phyloP scores from a whole-genome alignment of 208 protist species.

The Trypanosoma caninum region DNA sequence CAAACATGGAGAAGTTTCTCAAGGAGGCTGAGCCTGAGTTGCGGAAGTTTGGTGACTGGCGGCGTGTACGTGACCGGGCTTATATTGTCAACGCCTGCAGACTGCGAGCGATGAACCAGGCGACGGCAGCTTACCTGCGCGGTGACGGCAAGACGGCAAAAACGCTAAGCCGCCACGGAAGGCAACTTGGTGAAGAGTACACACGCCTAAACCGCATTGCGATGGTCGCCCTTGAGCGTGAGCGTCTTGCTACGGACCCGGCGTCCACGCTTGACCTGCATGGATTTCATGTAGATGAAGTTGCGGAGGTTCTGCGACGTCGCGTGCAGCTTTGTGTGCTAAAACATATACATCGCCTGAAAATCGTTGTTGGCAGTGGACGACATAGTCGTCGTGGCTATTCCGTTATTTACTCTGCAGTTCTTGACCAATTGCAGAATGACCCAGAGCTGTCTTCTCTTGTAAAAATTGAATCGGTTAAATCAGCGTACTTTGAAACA shows the following conservation, averaged over 20 bases:
- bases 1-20: slow-evolving; percentile 36
- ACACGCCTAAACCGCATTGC: slow-evolving; percentile 70
- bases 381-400: slow-evolving; percentile 58
- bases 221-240: slow-evolving; percentile 76
- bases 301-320: slow-evolving; percentile 58
- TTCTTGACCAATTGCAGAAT: slow-evolving; percentile 34
- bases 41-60: slow-evolving; percentile 63
- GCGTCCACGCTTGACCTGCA: slow-evolving; percentile 70
- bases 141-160: slow-evolving; percentile 52
- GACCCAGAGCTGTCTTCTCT: slow-evolving; percentile 30
- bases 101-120: slow-evolving; percentile 49
- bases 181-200: slow-evolving; percentile 64
- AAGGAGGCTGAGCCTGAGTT: slow-evolving; percentile 36
- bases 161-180: slow-evolving; percentile 50
- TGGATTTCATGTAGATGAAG: slow-evolving; percentile 75
- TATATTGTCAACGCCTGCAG: slow-evolving; percentile 66
- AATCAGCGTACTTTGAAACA: slow-evolving; percentile 45
- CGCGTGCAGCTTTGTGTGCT: slow-evolving; percentile 54
- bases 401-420: slow-evolving; percentile 29
- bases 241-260: slow-evolving; percentile 35
- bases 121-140: slow-evolving; percentile 50
- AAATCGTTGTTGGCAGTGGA: slow-evolving; percentile 58
- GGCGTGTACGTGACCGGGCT: slow-evolving; percentile 58
- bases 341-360: slow-evolving; percentile 39
- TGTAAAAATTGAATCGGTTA: slow-evolving; percentile 36